Evolutionary conservation across 805 yeast species (phyloP).

Genomic region (Candida insectalens): DNA sequence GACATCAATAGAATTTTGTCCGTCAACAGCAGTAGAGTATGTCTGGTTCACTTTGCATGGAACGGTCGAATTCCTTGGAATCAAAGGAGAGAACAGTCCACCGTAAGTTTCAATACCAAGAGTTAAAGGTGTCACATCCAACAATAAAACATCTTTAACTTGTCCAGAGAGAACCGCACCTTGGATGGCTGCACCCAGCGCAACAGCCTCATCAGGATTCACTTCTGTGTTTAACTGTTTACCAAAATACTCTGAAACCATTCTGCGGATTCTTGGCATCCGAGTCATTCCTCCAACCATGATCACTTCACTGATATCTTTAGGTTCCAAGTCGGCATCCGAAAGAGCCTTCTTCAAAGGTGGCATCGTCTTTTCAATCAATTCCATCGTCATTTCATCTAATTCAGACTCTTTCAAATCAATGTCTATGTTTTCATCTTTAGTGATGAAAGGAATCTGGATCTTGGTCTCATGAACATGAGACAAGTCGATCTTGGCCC

Average conservation of each 20-base stretch:
- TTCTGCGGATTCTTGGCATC: constrained; percentile 79
- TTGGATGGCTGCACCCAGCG: constrained; percentile 96
- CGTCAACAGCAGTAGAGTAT: constrained; percentile 91
- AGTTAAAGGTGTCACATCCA: constrained; percentile 83
- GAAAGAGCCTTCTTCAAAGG: constrained; percentile 77
- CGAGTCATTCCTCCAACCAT: constrained; percentile 89
- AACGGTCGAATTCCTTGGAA: constrained; percentile 84
- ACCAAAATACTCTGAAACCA: constrained; percentile 69
- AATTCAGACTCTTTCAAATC: constrained; percentile 40
- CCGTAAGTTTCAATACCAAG: constrained; percentile 96
- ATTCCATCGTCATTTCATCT: constrained; percentile 39
- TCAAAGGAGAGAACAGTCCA: constrained; percentile 85
- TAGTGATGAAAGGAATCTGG: constrained; percentile 74
- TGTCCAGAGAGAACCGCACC: constrained; percentile 96
- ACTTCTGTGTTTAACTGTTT: constrained; percentile 84
- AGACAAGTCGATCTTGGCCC: constrained; percentile 81
- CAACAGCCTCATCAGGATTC: constrained; percentile 92
- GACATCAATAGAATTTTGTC: constrained; percentile 90
- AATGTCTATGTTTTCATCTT: constrained; percentile 31
- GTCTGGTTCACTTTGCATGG: constrained; percentile 92
- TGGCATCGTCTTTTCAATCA: constrained; percentile 62
- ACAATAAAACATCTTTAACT: constrained; percentile 80
- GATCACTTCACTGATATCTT: constrained; percentile 70
- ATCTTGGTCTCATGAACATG: constrained; percentile 63
- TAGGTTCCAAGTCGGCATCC: constrained; percentile 62